Evolutionary conservation across 1,284 basidiomycete genomes (phyloP).

Genomic region (Cryptococcus sp.): DNA sequence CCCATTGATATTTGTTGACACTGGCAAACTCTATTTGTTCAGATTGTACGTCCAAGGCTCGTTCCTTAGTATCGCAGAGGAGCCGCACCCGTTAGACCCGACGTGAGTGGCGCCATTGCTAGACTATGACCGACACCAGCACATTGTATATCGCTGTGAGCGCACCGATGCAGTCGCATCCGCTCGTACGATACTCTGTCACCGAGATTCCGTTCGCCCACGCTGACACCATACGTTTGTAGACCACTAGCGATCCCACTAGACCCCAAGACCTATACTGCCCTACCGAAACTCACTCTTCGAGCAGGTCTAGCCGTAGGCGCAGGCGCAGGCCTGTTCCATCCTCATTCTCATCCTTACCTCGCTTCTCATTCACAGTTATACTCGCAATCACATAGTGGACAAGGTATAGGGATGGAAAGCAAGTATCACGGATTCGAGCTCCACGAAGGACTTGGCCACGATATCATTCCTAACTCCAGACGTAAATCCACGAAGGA

Average conservation of each 20-base stretch:
- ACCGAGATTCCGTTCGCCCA: no score
- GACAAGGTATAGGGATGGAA: neutral
- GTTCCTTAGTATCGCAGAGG: slow-evolving; percentile 29
- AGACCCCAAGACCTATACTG: slow-evolving; percentile 9
- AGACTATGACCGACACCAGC: no score
- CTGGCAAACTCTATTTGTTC: neutral
- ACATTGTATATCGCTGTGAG: no score
- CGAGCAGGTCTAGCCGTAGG: slow-evolving; percentile 22
- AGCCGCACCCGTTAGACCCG: slow-evolving; percentile 33
- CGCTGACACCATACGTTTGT: neutral
- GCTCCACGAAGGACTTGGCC: slow-evolving; percentile 3
- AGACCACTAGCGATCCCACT: slow-evolving; percentile 32
- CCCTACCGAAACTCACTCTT: slow-evolving; percentile 24
- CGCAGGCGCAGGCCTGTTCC: neutral
- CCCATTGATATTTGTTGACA: no score
- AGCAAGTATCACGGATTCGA: slow-evolving; percentile 3
- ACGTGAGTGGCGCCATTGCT: slow-evolving; percentile 17
- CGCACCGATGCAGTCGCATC: neutral
- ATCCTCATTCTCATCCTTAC: slow-evolving; percentile 8
- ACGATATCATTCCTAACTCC: no score
- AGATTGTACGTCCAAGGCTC: slow-evolving; percentile 37
- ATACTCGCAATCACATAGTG: neutral
- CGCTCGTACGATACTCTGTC: neutral
- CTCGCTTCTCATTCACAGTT: neutral
- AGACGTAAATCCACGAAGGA: no score